phyloP scores from a whole-genome alignment of 345 rosid genomes.

The Citropsis articulata region DNA sequence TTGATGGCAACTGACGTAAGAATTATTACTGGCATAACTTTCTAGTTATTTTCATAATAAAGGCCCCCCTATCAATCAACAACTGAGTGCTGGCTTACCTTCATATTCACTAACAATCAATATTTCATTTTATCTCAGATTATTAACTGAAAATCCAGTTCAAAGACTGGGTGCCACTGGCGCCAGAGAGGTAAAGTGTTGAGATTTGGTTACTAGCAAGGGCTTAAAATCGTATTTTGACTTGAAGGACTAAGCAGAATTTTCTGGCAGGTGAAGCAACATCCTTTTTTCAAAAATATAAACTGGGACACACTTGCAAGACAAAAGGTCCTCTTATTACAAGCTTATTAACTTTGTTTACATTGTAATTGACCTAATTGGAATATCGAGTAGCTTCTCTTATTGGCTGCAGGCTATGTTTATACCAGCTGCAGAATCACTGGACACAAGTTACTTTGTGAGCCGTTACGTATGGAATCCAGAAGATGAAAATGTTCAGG shows the following conservation, averaged over 20 bases:
- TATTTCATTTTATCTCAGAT: conserved; percentile 43
- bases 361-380: background rate
- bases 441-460: conserved; percentile 90
- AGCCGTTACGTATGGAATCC: conserved; percentile 91
- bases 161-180: conserved; percentile 96
- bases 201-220: conserved; percentile 13
- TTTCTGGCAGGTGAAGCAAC: conserved; percentile 68
- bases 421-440: conserved; percentile 83
- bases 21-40: background rate
- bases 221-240: background rate
- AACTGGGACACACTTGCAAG: conserved; percentile 95
- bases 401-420: conserved; percentile 72
- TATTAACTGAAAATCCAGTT: conserved; percentile 81
- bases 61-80: conserved; percentile 6
- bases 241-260: conserved; percentile 19
- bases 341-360: background rate
- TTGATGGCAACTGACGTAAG: background rate
- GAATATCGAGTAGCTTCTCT: conserved; percentile 12
- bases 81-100: conserved; percentile 1
- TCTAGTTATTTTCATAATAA: background rate
- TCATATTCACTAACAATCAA: conserved; percentile 2
- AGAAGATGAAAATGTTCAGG: conserved; percentile 73
- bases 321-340: conserved; percentile 61
- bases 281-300: conserved; percentile 77
- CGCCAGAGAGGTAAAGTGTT: conserved; percentile 65